Evolutionary conservation across 2,329 filamentous ascomycete species (phyloP), one percentile per base, ranked within the genome.

Genomic region (Madurella fahalii): DNA sequence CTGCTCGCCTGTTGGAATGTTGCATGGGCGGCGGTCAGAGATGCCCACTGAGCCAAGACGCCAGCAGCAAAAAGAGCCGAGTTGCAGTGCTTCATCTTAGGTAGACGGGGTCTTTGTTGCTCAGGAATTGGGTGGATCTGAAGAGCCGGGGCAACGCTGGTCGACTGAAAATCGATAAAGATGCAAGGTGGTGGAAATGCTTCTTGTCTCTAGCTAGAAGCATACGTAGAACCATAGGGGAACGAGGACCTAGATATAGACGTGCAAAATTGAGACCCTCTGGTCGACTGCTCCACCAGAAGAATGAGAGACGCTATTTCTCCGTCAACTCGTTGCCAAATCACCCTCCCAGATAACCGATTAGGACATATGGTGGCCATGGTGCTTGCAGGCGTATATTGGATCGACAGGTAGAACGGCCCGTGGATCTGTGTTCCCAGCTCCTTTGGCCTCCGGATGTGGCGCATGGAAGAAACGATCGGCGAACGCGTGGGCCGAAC

Each of bases 1-100:
- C 44, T 50, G 18, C 44, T 44, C 4, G 61, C 52, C 25, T 61
- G 54, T 43, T 63, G 60, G 50, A 62, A 60, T 31, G 52, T 58
- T 37, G 58, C 55, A 34, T 62, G 58, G 18, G 40, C 58, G 18
- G 57, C 37, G 13, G 30, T 46, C n/a, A 52, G 34, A 4, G 40
- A 46, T 30, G 56, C 53, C 9, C 40, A 43, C 41, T 56, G 57
- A 5, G 56, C 53, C 34, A 58, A 16, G 17, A 61, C 40, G 49
- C 52, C 56, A 13, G 53, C 54, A 20, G 54, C 51, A 15, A 55
- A n/a, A 2, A 61, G 37, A 5, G 47, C 47, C 13, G 58, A 55
- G 44, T 30, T 44, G 49, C 9, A 31, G 34, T 20, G 42, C 54
- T 60, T 63, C 59, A 61, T 63, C 15, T 44, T 53, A 50, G 44